phyloP scores from a whole-genome alignment of 1,139 yeast genomes.

The Suhomyces choctaworum region DNA sequence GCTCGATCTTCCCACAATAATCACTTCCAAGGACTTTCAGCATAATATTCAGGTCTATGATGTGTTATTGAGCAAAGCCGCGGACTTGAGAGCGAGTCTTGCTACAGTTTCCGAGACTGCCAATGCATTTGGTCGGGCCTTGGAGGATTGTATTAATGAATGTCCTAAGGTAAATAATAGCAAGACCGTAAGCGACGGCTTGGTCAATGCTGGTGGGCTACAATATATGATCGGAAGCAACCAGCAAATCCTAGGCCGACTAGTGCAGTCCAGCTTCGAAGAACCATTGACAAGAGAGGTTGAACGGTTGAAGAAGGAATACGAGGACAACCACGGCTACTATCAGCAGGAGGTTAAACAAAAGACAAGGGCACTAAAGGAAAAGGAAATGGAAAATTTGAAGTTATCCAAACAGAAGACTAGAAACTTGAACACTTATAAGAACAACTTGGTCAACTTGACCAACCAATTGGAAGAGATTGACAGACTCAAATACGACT shows the following conservation, averaged over 20 bases:
- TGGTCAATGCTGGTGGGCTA: slow-evolving; percentile 73
- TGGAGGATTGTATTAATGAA: slow-evolving; percentile 52
- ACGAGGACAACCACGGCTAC: slow-evolving; percentile 45
- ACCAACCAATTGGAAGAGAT: slow-evolving; percentile 78
- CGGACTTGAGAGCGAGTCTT: slow-evolving; percentile 51
- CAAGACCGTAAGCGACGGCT: slow-evolving; percentile 62
- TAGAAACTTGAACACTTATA: slow-evolving; percentile 62
- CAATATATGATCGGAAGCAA: slow-evolving; percentile 79
- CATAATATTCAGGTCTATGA: slow-evolving; percentile 49
- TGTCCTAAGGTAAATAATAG: slow-evolving; percentile 70
- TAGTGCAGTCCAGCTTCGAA: slow-evolving; percentile 54
- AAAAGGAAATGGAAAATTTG: slow-evolving; percentile 57
- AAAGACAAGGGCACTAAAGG: slow-evolving; percentile 51
- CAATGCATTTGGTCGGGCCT: slow-evolving; percentile 68
- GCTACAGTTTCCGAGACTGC: slow-evolving; percentile 59
- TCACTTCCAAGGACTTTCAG: slow-evolving; percentile 59
- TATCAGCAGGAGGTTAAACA: slow-evolving; percentile 56
- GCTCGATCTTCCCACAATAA: slow-evolving; percentile 57
- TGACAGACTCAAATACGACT: slow-evolving; percentile 72
- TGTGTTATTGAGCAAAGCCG: slow-evolving; percentile 52
- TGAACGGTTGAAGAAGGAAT: slow-evolving; percentile 38
- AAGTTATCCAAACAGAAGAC: slow-evolving; percentile 56
- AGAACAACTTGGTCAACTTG: slow-evolving; percentile 62
- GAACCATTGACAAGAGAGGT: slow-evolving; percentile 52
- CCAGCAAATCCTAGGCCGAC: slow-evolving; percentile 65